Percentiles rank a stretch among this genome's conserved stretches.
Conservation (phyloP, 495 filamentous ascomycete species). For the Hyphodiscus hymeniophilus region DNA sequence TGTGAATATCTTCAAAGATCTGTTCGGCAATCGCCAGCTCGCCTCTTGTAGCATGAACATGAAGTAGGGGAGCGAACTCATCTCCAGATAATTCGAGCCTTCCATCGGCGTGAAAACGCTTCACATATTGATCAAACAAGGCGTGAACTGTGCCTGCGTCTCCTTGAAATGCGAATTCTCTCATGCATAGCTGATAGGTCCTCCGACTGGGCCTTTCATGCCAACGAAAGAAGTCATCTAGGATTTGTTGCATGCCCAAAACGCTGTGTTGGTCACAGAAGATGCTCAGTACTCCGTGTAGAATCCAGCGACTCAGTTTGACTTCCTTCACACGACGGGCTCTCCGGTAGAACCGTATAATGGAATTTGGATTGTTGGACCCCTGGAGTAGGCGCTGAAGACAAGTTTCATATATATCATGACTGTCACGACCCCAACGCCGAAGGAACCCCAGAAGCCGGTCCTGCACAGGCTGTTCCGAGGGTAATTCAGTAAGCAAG, state of each 20-base stretch:
- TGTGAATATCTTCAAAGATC: conserved; percentile 50
- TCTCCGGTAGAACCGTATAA: conserved; percentile 20
- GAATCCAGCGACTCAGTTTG: conserved; percentile 12
- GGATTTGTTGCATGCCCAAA: conserved; percentile 40
- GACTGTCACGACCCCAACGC: conserved; percentile 3
- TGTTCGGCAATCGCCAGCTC: conserved; percentile 47
- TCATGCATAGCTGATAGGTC: conserved; percentile 41
- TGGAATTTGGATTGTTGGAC: conserved; percentile 1
- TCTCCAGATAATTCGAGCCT: not conserved
- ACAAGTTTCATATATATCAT: conserved; percentile 2
- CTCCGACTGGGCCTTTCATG: conserved; percentile 28
- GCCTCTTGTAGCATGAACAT: conserved; percentile 56
- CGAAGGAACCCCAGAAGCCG: conserved; percentile 5
- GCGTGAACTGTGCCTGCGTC: conserved; percentile 40
- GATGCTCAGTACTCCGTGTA: conserved; percentile 35
- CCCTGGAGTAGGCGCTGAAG: conserved; percentile 2
- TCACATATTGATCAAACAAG: conserved; percentile 37
- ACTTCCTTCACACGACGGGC: conserved; percentile 20
- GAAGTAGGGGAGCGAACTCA: conserved; percentile 41
- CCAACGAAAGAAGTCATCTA: conserved; percentile 43
- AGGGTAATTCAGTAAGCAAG: not conserved
- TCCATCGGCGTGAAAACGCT: not conserved
- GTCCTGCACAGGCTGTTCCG: not conserved
- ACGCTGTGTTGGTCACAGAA: conserved; percentile 31
- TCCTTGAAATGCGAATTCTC: conserved; percentile 45